A percentile compares a stretch with the other conserved stretches of the same genome.
These are phyloP conservation scores for Podospora didyma DNA, from an alignment of 495 filamentous ascomycete genomes.

Conservation along the genomic window DNA sequence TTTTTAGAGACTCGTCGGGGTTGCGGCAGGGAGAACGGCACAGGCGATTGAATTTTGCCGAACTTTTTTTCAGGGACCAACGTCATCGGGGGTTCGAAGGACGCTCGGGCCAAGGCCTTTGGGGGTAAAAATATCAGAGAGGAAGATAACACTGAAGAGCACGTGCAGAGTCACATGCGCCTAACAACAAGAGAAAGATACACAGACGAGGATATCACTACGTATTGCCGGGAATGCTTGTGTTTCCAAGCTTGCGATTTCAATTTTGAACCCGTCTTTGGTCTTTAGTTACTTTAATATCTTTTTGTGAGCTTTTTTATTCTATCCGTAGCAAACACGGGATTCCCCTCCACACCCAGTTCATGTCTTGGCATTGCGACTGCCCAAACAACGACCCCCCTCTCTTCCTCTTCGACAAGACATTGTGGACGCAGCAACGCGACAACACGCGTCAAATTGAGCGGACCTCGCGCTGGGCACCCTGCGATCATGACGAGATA, in stretches of 20 bases:
- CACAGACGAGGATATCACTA: neutral
- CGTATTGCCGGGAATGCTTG: neutral
- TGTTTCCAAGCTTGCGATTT: no score
- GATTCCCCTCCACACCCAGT: no score
- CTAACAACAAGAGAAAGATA: neutral
- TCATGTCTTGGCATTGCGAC: no score
- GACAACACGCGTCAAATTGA: conserved; percentile 19
- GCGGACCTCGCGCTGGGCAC: neutral
- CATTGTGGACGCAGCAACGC: conserved; percentile 1
- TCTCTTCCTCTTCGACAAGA: conserved; percentile 2
- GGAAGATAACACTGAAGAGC: neutral
- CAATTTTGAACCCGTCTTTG: no score
- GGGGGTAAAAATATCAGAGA: neutral
- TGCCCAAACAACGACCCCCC: neutral
- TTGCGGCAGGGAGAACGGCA: conserved; percentile 4
- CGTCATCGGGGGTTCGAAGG: conserved; percentile 8
- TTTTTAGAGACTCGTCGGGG: neutral
- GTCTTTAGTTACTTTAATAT: no score
- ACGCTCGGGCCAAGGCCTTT: neutral
- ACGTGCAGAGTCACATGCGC: neutral
- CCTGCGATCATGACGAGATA: conserved; percentile 13
- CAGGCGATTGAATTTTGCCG: conserved; percentile 9
- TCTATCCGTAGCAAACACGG: no score
- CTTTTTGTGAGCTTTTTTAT: no score
- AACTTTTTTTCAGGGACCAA: neutral